phyloP scores from a whole-genome alignment of 2,329 filamentous ascomycete species.

The Fusarium keratoplasticum region DNA sequence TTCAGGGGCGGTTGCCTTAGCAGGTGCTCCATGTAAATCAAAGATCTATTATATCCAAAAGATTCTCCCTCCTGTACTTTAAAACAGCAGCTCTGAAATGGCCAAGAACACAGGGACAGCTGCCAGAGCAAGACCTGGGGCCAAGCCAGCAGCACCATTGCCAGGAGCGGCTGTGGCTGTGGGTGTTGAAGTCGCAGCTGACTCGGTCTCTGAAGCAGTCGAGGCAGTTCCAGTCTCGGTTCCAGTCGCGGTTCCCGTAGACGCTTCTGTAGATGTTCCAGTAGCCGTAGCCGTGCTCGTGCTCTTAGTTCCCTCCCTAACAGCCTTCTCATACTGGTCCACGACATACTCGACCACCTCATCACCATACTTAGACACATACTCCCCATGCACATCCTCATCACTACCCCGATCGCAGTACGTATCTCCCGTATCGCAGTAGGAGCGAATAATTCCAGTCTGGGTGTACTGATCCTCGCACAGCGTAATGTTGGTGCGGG shows the following conservation, averaged over 20 bases:
- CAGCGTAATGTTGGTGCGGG: constrained; percentile 48
- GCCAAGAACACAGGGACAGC: constrained; percentile 17
- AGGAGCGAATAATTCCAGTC: constrained; percentile 50
- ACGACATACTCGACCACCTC: constrained; percentile 52
- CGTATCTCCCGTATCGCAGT: constrained; percentile 56
- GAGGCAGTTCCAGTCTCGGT: constrained; percentile 9
- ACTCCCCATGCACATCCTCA: constrained; percentile 48
- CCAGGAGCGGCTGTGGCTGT: constrained; percentile 7
- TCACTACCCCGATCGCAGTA: constrained; percentile 53
- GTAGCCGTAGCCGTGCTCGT: constrained; percentile 9
- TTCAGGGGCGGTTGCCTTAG: background rate
- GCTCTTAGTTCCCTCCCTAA: constrained; percentile 6
- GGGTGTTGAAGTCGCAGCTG: background rate
- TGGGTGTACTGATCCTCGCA: constrained; percentile 51
- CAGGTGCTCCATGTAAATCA: background rate
- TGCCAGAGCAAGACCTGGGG: constrained; percentile 12
- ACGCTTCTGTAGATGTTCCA: background rate
- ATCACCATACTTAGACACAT: constrained; percentile 51
- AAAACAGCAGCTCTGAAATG: constrained; percentile 2
- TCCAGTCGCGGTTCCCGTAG: constrained; percentile 3
- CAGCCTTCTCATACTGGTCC: constrained; percentile 45
- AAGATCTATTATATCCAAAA: background rate
- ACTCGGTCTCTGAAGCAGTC: background rate
- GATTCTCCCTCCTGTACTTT: background rate
- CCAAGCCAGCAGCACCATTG: constrained; percentile 22